These are phyloP conservation scores for Selaginella moellendorffii DNA, from an alignment of 75 land plant species.

Conservation along the genomic window DNA sequence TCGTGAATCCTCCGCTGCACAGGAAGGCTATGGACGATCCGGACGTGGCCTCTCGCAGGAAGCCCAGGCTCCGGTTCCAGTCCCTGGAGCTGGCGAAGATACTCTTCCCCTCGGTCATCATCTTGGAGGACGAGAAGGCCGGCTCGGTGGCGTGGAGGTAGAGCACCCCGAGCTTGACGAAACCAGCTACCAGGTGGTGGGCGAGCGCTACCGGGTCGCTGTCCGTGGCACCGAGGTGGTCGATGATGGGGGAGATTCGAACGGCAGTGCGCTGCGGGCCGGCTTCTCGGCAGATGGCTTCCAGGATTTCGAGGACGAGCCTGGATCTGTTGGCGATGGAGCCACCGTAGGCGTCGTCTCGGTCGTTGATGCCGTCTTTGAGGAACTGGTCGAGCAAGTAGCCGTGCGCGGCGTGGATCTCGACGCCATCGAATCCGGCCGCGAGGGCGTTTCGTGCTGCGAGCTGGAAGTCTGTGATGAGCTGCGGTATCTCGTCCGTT, in stretches of 20 bases:
- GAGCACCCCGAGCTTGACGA: too few relatives aligned
- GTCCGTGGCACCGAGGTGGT: slow-evolving; percentile 62
- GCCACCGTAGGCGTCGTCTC: slow-evolving; percentile 18
- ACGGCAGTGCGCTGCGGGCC: slow-evolving; percentile 38
- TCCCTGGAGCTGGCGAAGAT: too few relatives aligned
- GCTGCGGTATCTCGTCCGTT: too few relatives aligned
- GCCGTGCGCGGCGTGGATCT: slow-evolving; percentile 2
- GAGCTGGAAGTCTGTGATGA: too few relatives aligned
- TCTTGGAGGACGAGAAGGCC: too few relatives aligned
- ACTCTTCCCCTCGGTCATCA: too few relatives aligned
- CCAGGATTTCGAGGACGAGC: slow-evolving; percentile 19
- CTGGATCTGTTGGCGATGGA: slow-evolving; percentile 17
- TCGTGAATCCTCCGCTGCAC: slow-evolving; percentile 23
- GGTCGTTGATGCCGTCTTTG: slow-evolving; percentile 18
- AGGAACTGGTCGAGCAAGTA: slow-evolving; percentile 4
- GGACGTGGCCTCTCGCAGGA: too few relatives aligned
- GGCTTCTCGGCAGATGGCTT: slow-evolving; percentile 28
- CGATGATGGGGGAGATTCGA: slow-evolving; percentile 60
- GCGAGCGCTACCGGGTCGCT: slow-evolving; percentile 45
- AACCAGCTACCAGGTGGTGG: slow-evolving; percentile 36
- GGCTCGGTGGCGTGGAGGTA: too few relatives aligned
- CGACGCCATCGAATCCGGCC: slow-evolving; percentile 45
- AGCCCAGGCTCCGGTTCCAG: too few relatives aligned
- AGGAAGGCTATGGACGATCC: too few relatives aligned
- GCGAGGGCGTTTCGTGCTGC: too few relatives aligned